Base-by-base conservation (phyloP, 2,329 filamentous ascomycete species). In the Pseudogymnoascus sp. region DNA sequence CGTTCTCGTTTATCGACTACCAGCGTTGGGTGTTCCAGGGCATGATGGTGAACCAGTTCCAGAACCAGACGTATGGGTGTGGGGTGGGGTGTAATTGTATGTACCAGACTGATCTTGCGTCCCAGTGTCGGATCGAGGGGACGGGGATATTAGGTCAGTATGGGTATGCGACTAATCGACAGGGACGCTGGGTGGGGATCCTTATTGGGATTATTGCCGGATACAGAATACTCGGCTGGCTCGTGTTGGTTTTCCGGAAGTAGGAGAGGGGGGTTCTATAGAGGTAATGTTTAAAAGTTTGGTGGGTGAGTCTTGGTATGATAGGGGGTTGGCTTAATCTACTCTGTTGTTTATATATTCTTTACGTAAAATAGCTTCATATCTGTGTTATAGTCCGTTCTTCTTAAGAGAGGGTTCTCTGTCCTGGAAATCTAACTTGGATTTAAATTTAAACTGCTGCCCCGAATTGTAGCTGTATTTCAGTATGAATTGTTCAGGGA, bases 41-140 rank as follows among this genome's bases (percentile, higher is more conserved):
- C 12, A 95, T 96, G 91, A 95, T 96, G 90, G 86, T 93, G 62
- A 96, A 95, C 71, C 90, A 96, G 76, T 95, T 96, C 73, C 77
- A 78, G 1, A 67, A 82, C 16, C 79, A 89, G 12, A 81, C 77
- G 2, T 96, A 90, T 73, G 73, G 75, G 3, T 93, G 90, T 71
- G 77, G 63, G 1, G 62, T 63, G 18, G 18, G 66, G 42, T 75
- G 79, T 66, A 75, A 74, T 0, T 96, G 91, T 77, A 88, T 90
- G 84, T 95, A 88, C 73, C 75, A 81, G 38, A 88, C 83, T 5
- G 79, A 82, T 65, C 72, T 92, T 64, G 82, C 82, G 42, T 71
- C 78, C 34, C 75, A 89, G 72, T 92, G 91, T 70, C 77, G 84
- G 74, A 90, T 95, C 67, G 80, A 82, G 2, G 91, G 91, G 0